These are phyloP conservation scores for Coemansia sp. DNA, from an alignment of 192 early-diverging fungal genomes.

Conservation along the genomic window DNA sequence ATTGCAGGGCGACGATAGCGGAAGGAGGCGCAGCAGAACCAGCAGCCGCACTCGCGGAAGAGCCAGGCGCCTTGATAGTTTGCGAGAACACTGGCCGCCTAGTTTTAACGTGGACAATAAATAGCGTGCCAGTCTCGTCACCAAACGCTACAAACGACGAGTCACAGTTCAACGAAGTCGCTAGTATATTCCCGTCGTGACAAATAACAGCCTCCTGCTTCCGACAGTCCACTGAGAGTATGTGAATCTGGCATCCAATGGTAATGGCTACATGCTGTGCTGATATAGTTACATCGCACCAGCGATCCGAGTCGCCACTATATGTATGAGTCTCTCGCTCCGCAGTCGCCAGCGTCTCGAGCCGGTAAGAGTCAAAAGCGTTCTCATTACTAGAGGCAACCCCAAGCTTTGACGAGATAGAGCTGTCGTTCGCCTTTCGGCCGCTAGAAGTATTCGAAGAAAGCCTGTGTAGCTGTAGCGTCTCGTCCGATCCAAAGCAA, in stretches of 20 bases:
- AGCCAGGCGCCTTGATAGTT: not conserved
- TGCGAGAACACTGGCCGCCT: slow-evolving; percentile 38
- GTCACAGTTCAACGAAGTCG: slow-evolving; percentile 29
- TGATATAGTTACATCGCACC: slow-evolving; percentile 27
- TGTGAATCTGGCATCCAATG: slow-evolving; percentile 25
- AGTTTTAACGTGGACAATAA: slow-evolving; percentile 41
- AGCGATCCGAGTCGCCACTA: slow-evolving; percentile 1
- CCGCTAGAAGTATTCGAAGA: not conserved
- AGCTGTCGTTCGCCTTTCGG: not conserved
- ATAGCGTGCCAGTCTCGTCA: slow-evolving; percentile 32
- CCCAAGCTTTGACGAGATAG: not conserved
- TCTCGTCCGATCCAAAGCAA: slow-evolving; percentile 29
- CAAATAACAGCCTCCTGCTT: slow-evolving; percentile 32
- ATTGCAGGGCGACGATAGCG: slow-evolving; percentile 16
- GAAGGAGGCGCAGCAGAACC: not conserved
- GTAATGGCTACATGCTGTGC: slow-evolving; percentile 32
- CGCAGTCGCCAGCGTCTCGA: slow-evolving; percentile 39
- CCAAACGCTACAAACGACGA: slow-evolving; percentile 52
- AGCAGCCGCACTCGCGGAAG: not conserved
- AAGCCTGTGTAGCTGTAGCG: slow-evolving; percentile 33
- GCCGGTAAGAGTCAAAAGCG: slow-evolving; percentile 38
- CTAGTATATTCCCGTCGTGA: slow-evolving; percentile 18
- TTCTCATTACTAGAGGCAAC: slow-evolving; percentile 1
- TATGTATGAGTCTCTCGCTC: not conserved
- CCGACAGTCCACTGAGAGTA: slow-evolving; percentile 21